Percentiles rank a stretch among this genome's conserved stretches.
Evolutionary conservation across 2,329 filamentous ascomycete species (phyloP).

Genomic region (Pseudovirgaria hyperparasitica): DNA sequence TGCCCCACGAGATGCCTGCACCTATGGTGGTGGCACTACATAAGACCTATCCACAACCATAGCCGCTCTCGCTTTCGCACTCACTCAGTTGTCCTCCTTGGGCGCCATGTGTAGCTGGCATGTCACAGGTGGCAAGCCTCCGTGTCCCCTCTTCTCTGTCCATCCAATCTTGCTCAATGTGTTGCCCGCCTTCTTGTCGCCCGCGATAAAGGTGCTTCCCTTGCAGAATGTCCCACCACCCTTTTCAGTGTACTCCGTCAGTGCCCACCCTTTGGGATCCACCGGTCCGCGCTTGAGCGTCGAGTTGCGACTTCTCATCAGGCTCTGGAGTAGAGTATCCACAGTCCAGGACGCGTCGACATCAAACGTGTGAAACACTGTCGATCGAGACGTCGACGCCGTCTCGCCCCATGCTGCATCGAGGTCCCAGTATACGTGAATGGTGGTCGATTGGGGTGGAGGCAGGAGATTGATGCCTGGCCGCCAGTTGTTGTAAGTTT

Average conservation of each 20-base stretch:
- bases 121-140: background rate
- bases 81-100: background rate
- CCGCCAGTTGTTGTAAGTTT: too few relatives aligned
- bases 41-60: background rate
- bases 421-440: too few relatives aligned
- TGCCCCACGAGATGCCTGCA: background rate
- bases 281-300: too few relatives aligned
- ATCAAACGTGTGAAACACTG: too few relatives aligned
- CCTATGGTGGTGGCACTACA: background rate
- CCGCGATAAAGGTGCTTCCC: slow-evolving; percentile 1
- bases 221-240: slow-evolving; percentile 2
- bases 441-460: too few relatives aligned
- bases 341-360: too few relatives aligned
- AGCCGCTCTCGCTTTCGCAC: background rate
- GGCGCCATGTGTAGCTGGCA: slow-evolving; percentile 1
- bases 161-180: slow-evolving; percentile 1
- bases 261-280: slow-evolving; percentile 1
- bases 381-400: too few relatives aligned
- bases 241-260: slow-evolving; percentile 2
- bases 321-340: too few relatives aligned
- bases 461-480: too few relatives aligned
- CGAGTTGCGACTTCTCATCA: too few relatives aligned
- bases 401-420: too few relatives aligned
- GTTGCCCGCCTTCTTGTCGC: background rate
- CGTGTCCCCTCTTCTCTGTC: slow-evolving; percentile 2